Evolutionary conservation across 2,329 filamentous ascomycete genomes (phyloP), one percentile per base, ranked within the genome.

Genomic region (Stenocarpella maydis): DNA sequence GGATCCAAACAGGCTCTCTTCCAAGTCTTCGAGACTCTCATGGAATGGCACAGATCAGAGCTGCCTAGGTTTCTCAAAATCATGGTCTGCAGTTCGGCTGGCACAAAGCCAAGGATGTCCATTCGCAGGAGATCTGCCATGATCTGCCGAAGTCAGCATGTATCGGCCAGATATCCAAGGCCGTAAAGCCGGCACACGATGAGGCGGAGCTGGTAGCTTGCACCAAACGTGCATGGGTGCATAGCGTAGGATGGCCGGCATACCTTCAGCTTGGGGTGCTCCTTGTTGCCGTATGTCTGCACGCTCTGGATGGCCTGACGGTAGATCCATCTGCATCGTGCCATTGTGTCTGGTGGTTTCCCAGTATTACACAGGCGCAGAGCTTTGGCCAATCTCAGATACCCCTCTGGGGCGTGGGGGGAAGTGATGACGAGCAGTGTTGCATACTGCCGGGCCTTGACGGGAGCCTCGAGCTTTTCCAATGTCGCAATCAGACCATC

Each of bases 1-100:
- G 26, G 45, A n/a, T 70, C 39, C n/a, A 53, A 45, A 28, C 58
- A 70, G n/a, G 15, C 26, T 10, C 12, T 10, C 5, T 70, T 68
- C 70, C 70, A 71, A 17, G 37, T 31, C 50, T 63, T 70, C 4
- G 43, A 68, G 9, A 71, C 70, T 43, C 52, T 39, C 70, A 71
- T 70, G 28, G 68, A 52, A 28, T 43, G 39, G 41, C 70, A 71
- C 10, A 71, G 50, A 10, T 68, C 68, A 15, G 15, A 6, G 15
- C 28, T n/a, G 19, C 28, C n/a, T 12, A 71, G 34, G 31, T 68
- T 8, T 8, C 9, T 19, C 2, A 71, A 47, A 24, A 70, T 43
- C 39, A 65, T 50, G 6, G 6, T 9, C 21, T n/a, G 45, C 37
- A 71, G 3, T 41, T 71, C 70, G 7, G 14, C 1, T 14, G 70